Evolutionary conservation across 2,329 filamentous ascomycete species (phyloP).

Genomic region (Samsoniella hepiali): DNA sequence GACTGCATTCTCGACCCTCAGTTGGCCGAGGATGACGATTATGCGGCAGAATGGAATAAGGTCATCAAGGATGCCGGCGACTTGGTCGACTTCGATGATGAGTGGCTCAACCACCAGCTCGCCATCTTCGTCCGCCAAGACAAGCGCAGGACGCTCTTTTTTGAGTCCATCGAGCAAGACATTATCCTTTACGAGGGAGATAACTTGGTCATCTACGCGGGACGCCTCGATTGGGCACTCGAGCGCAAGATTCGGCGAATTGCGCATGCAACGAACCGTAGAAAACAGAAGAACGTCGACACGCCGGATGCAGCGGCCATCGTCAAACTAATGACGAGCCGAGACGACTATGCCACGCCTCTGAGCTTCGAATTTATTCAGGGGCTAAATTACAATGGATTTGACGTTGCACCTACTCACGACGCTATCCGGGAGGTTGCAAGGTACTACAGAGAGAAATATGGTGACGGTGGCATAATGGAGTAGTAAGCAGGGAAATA

Average conservation of each 20-base stretch:
- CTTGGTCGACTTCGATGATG: conserved; percentile 1
- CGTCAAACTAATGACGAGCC: conserved; percentile 17
- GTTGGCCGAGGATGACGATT: conserved; percentile 24
- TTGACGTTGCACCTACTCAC: conserved; percentile 20
- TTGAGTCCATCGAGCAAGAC: conserved; percentile 25
- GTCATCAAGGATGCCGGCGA: conserved; percentile 21
- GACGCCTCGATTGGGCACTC: conserved; percentile 26
- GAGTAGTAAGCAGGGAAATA: neutral
- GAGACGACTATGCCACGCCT: conserved; percentile 11
- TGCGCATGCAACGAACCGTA: conserved; percentile 16
- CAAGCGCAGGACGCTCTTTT: conserved; percentile 24
- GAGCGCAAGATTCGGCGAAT: conserved; percentile 28
- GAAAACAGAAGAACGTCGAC: conserved; percentile 18
- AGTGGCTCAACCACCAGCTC: conserved; percentile 28
- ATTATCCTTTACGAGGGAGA: conserved; percentile 24
- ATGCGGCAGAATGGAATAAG: conserved; percentile 21
- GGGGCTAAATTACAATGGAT: conserved; percentile 20
- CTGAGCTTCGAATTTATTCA: conserved; percentile 22
- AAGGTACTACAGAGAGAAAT: conserved; percentile 19
- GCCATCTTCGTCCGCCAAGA: conserved; percentile 22
- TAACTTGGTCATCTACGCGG: conserved; percentile 27
- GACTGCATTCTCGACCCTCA: conserved; percentile 29
- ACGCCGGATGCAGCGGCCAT: conserved; percentile 22
- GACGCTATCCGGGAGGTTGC: conserved; percentile 19
- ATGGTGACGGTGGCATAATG: conserved; percentile 16